Percentiles rank a stretch among this genome's conserved stretches.
Conservation (phyloP, 2,329 filamentous ascomycete species). For the Ophiognomonia clavigignenti-juglandacearum region DNA sequence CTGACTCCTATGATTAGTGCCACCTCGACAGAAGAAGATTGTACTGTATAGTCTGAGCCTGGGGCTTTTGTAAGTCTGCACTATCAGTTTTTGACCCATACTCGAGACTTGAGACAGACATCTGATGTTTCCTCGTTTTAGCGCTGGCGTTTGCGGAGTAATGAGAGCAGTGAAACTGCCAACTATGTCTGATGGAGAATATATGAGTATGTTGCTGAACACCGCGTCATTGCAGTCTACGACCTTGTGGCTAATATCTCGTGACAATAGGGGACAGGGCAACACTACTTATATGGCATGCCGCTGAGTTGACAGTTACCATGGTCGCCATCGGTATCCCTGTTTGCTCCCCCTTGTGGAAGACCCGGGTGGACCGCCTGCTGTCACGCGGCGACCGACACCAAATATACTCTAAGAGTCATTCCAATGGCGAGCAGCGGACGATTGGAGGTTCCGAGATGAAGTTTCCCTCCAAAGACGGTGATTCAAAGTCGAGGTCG, state of each 20-base stretch:
- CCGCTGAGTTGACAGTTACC: slow-evolving; percentile 5
- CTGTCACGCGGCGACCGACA: neutral
- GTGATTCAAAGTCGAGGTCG: too few species aligned
- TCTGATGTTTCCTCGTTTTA: too few species aligned
- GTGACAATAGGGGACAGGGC: neutral
- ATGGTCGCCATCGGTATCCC: slow-evolving; percentile 7
- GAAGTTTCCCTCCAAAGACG: too few species aligned
- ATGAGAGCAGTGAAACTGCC: slow-evolving; percentile 5
- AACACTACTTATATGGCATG: slow-evolving; percentile 3
- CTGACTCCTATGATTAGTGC: neutral
- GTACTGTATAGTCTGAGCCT: slow-evolving; percentile 6
- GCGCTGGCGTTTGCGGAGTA: slow-evolving; percentile 4
- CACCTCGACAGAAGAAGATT: neutral
- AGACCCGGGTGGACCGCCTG: neutral
- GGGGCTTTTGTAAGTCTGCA: slow-evolving; percentile 6
- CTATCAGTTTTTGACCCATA: too few species aligned
- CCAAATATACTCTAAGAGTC: too few species aligned
- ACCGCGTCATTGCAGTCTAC: rapidly evolving
- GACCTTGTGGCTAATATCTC: neutral
- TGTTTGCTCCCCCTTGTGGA: slow-evolving; percentile 5
- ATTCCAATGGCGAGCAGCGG: too few species aligned
- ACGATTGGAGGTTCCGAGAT: too few species aligned
- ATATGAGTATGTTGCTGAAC: neutral
- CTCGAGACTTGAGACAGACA: too few species aligned
- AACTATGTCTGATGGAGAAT: slow-evolving; percentile 3